phyloP scores from a whole-genome alignment of 1,284 basidiomycete genomes.

The Cutaneotrichosporon cyanovorans region DNA sequence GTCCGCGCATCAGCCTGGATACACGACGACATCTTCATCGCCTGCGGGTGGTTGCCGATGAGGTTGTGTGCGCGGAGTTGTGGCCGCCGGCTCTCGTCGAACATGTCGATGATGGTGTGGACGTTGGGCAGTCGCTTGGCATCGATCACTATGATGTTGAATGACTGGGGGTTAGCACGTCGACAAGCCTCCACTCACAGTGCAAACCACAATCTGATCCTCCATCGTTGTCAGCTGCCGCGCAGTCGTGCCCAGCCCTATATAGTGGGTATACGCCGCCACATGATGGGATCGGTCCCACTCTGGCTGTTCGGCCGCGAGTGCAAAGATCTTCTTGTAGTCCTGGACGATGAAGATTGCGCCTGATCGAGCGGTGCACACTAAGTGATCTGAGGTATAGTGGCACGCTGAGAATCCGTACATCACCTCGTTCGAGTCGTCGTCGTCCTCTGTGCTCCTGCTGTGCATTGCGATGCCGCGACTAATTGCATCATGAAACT shows the following conservation, averaged over 20 bases:
- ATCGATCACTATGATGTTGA: slow-evolving; percentile 23
- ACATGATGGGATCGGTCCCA: slow-evolving; percentile 12
- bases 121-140: slow-evolving; percentile 17
- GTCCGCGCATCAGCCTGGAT: slow-evolving; percentile 28
- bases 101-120: neutral
- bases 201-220: slow-evolving; percentile 23
- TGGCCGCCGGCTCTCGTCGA: neutral
- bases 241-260: slow-evolving; percentile 16
- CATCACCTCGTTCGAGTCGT: slow-evolving; percentile 4
- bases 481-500: slow-evolving; percentile 3
- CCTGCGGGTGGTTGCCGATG: slow-evolving; percentile 18
- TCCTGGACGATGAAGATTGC: slow-evolving; percentile 25
- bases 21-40: slow-evolving; percentile 22
- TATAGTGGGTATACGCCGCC: slow-evolving; percentile 14
- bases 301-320: neutral
- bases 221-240: slow-evolving; percentile 25
- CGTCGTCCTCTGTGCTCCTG: neutral
- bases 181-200: slow-evolving; percentile 6
- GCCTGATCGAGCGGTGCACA: slow-evolving; percentile 22
- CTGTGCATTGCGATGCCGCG: slow-evolving; percentile 7
- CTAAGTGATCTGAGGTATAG: slow-evolving; percentile 27
- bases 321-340: slow-evolving; percentile 21
- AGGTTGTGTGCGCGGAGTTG: slow-evolving; percentile 15
- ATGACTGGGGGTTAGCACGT: slow-evolving; percentile 3
- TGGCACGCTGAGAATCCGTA: slow-evolving; percentile 29